Conservation (phyloP, 768 basidiomycete species). For the Pulveroboletus sp. region DNA sequence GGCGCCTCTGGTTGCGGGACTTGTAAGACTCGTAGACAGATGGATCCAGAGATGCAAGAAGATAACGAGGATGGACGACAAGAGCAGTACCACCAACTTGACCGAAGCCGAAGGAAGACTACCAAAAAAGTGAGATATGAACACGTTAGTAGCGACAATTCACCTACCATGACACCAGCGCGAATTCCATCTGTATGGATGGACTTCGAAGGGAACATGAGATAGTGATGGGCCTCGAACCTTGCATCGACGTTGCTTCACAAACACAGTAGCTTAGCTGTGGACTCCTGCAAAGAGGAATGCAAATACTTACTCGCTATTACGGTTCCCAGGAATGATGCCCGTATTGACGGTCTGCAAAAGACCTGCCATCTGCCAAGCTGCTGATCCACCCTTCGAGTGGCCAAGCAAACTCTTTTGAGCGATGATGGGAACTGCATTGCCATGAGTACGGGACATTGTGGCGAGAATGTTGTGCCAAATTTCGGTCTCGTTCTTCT, state of each 20-base stretch:
- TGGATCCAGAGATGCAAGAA: slow-evolving; percentile 81
- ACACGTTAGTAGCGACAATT: not conserved
- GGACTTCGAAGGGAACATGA: slow-evolving; percentile 97
- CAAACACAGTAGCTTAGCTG: not conserved
- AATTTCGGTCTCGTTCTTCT: slow-evolving; percentile 96
- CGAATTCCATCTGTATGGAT: slow-evolving; percentile 93
- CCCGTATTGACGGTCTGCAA: slow-evolving; percentile 83
- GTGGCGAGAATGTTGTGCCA: slow-evolving; percentile 95
- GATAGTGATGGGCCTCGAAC: slow-evolving; percentile 83
- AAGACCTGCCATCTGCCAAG: slow-evolving; percentile 94
- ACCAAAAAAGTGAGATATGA: not conserved
- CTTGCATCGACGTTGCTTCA: slow-evolving; percentile 87
- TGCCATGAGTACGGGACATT: slow-evolving; percentile 87
- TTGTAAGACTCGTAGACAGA: slow-evolving; percentile 78
- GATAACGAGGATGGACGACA: slow-evolving; percentile 86
- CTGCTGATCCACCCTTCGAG: slow-evolving; percentile 98
- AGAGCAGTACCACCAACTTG: slow-evolving; percentile 95
- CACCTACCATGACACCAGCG: slow-evolving; percentile 78
- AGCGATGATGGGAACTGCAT: slow-evolving; percentile 96
- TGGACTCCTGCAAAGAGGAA: not conserved
- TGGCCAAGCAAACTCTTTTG: slow-evolving; percentile 98
- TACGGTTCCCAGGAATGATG: slow-evolving; percentile 92
- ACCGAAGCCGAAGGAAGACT: slow-evolving; percentile 97
- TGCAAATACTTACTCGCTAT: slow-evolving; percentile 75
- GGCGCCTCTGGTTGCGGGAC: slow-evolving; percentile 61